Conservation (phyloP, 495 filamentous ascomycete species). For the Penicillium soppii region DNA sequence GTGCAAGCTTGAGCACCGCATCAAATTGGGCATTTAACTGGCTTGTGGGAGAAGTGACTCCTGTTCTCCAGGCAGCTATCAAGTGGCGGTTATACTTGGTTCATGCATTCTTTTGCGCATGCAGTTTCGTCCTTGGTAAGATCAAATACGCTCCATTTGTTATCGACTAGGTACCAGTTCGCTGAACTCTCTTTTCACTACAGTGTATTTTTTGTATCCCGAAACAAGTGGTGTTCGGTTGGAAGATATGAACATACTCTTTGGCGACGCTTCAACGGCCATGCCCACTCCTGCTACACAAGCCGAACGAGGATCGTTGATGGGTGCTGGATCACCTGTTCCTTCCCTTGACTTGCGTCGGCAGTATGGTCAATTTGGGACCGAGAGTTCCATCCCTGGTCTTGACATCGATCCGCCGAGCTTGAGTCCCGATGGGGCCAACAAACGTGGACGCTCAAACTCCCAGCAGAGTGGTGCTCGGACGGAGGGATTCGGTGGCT, state of each 20-base stretch:
- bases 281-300: slow-evolving; percentile 69
- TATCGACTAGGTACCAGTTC: neutral
- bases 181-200: slow-evolving; percentile 1
- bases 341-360: slow-evolving; percentile 73
- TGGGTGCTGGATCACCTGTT: slow-evolving; percentile 70
- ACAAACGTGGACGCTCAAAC: slow-evolving; percentile 42
- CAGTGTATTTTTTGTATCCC: slow-evolving; percentile 95
- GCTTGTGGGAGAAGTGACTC: slow-evolving; percentile 93
- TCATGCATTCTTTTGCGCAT: slow-evolving; percentile 95
- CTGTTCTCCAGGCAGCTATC: slow-evolving; percentile 85
- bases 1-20: slow-evolving; percentile 93
- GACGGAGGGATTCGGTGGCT: slow-evolving; percentile 62
- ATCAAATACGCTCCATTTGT: slow-evolving; percentile 6
- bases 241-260: slow-evolving; percentile 92
- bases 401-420: slow-evolving; percentile 71
- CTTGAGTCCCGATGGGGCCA: slow-evolving; percentile 41
- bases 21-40: slow-evolving; percentile 99
- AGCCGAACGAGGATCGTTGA: slow-evolving; percentile 72
- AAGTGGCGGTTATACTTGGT: slow-evolving; percentile 91
- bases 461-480: slow-evolving; percentile 28
- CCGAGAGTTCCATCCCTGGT: slow-evolving; percentile 66
- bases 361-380: slow-evolving; percentile 46
- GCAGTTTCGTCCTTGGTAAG: slow-evolving; percentile 95
- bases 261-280: slow-evolving; percentile 83
- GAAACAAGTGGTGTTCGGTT: slow-evolving; percentile 93